phyloP scores from a whole-genome alignment of 2,329 filamentous ascomycete genomes.

The Fusarium sp. region DNA sequence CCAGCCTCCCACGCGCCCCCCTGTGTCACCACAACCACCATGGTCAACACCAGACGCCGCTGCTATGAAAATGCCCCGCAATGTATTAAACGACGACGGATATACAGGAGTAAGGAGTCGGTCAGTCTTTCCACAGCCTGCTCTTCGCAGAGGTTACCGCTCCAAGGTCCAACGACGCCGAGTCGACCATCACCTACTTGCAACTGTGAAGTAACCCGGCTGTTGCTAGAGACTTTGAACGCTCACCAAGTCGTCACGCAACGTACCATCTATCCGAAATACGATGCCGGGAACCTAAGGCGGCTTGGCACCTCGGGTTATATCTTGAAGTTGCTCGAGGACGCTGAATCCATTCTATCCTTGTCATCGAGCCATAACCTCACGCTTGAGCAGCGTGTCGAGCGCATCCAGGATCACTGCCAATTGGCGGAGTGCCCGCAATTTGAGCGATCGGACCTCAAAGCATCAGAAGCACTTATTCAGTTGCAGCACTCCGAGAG shows the following conservation, averaged over 20 bases:
- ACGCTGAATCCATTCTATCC: background rate
- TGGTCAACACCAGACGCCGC: background rate
- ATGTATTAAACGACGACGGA: background rate
- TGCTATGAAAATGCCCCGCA: background rate
- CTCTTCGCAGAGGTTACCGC: too few relatives aligned
- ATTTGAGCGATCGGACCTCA: too few relatives aligned
- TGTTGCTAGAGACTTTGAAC: background rate
- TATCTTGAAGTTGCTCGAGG: background rate
- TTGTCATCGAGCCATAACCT: too few relatives aligned
- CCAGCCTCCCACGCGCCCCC: background rate
- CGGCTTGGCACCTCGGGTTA: background rate
- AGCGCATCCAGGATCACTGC: too few relatives aligned
- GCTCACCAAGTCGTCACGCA: background rate
- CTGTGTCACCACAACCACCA: background rate
- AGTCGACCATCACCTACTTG: background rate
- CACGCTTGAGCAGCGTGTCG: too few relatives aligned
- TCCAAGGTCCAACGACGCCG: too few relatives aligned
- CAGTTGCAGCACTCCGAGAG: too few relatives aligned
- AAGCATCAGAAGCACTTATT: too few relatives aligned
- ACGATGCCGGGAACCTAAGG: background rate
- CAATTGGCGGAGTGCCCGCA: too few relatives aligned
- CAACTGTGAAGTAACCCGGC: background rate
- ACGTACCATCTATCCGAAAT: background rate
- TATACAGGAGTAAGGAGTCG: background rate
- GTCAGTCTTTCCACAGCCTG: too few relatives aligned